These are phyloP conservation scores for Nelumbo lutea DNA, from an alignment of 164 flowering plant genomes.

Conservation along the genomic window DNA sequence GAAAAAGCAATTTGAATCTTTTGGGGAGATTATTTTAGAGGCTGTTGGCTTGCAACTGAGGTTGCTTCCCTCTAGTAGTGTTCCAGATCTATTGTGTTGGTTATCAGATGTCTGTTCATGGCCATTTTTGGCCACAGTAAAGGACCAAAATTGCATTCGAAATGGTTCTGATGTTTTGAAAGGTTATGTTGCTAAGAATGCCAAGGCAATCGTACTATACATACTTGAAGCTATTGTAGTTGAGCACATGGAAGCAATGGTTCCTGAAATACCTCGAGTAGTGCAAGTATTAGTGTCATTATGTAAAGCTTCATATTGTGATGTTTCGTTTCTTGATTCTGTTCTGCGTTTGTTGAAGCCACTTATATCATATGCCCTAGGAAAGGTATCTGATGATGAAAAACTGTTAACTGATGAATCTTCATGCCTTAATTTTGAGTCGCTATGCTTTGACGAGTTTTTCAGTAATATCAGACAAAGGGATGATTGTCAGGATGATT, in stretches of 20 bases:
- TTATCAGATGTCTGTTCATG: constrained; percentile 77
- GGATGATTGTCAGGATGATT: constrained; percentile 23
- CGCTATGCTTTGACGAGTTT: constrained; percentile 80
- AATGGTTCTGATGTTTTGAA: constrained; percentile 32
- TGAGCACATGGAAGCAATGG: constrained; percentile 91
- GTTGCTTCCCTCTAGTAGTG: constrained; percentile 45
- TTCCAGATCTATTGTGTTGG: constrained; percentile 86
- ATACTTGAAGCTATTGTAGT: constrained; percentile 68
- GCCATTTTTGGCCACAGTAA: constrained; percentile 42
- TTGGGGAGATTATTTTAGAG: constrained; percentile 73
- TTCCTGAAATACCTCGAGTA: constrained; percentile 77
- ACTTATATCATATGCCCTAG: constrained; percentile 68
- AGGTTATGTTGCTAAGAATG: constrained; percentile 79
- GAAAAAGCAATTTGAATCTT: constrained; percentile 63
- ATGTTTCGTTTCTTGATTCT: constrained; percentile 71
- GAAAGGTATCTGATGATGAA: constrained; percentile 57
- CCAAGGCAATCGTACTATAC: constrained; percentile 67
- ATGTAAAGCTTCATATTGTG: constrained; percentile 64
- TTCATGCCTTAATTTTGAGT: constrained; percentile 66
- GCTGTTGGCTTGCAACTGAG: constrained; percentile 79
- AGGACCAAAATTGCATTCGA: constrained; percentile 19
- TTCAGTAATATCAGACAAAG: constrained; percentile 32
- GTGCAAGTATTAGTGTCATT: constrained; percentile 63
- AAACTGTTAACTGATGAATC: constrained; percentile 45
- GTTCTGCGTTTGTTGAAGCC: constrained; percentile 61